These are phyloP conservation scores for Yamadazyma scolyti DNA, from an alignment of 805 yeast genomes.

Conservation along the genomic window DNA sequence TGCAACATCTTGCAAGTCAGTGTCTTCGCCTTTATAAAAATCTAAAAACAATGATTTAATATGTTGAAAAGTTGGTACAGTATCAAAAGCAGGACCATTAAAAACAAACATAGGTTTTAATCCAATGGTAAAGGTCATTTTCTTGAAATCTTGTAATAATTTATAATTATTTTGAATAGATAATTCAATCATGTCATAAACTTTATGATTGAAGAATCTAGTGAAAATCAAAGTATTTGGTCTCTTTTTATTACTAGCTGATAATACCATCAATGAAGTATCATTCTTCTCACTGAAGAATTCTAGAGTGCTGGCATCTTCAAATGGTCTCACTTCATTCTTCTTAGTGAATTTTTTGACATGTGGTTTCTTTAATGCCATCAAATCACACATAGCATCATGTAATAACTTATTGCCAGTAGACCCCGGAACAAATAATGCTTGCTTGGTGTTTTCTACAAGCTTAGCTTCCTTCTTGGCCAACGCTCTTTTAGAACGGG, in stretches of 20 bases:
- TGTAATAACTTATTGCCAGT: slow-evolving; percentile 76
- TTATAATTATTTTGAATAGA: slow-evolving; percentile 63
- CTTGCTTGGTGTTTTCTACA: slow-evolving; percentile 85
- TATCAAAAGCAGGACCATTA: slow-evolving; percentile 88
- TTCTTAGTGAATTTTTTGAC: slow-evolving; percentile 83
- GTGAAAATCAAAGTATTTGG: slow-evolving; percentile 86
- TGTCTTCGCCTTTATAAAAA: slow-evolving; percentile 81
- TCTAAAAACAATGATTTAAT: slow-evolving; percentile 86
- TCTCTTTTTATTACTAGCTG: slow-evolving; percentile 83
- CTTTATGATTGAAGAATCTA: slow-evolving; percentile 84
- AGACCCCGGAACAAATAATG: slow-evolving; percentile 87
- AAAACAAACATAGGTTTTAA: slow-evolving; percentile 92
- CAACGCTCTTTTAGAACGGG: slow-evolving; percentile 91
- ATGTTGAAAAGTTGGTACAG: slow-evolving; percentile 81
- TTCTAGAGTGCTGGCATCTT: slow-evolving; percentile 79
- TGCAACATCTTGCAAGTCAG: slow-evolving; percentile 85
- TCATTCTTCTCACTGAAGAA: slow-evolving; percentile 96
- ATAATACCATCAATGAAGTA: slow-evolving; percentile 74
- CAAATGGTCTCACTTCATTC: slow-evolving; percentile 90
- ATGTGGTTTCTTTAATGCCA: slow-evolving; percentile 88
- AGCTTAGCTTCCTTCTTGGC: slow-evolving; percentile 85
- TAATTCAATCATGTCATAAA: slow-evolving; percentile 93
- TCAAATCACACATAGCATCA: slow-evolving; percentile 83
- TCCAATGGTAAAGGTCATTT: slow-evolving; percentile 79
- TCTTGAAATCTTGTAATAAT: slow-evolving; percentile 75